phyloP scores from a whole-genome alignment of 306 rosid species.

The Urtica urens region DNA sequence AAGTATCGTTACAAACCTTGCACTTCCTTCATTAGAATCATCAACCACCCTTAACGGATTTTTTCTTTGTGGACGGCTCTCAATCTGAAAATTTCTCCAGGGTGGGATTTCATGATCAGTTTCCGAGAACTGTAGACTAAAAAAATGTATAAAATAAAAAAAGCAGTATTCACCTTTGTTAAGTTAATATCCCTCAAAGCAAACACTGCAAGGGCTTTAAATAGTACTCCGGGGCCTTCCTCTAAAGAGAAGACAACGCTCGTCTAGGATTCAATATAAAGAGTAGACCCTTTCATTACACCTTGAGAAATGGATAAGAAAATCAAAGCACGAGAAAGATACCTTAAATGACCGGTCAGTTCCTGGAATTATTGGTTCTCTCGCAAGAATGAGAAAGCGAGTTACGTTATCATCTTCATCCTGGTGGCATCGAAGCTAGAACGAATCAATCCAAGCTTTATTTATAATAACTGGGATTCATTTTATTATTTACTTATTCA shows the following conservation, averaged over 20 bases:
- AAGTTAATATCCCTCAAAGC: constrained; percentile 62
- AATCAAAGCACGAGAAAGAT: too few species aligned
- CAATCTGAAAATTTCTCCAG: constrained; percentile 53
- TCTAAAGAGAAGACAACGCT: constrained; percentile 74
- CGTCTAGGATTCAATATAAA: constrained; percentile 40
- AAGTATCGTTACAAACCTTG: constrained; percentile 50
- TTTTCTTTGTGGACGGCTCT: constrained; percentile 68
- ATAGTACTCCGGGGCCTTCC: constrained; percentile 81
- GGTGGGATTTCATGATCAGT: constrained; percentile 5
- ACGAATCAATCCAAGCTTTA: constrained; percentile 18
- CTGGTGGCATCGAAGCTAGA: constrained; percentile 28
- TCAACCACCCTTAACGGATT: constrained; percentile 62
- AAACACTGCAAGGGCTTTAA: constrained; percentile 84
- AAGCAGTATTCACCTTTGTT: constrained; percentile 41
- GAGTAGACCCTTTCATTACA: constrained; percentile 7
- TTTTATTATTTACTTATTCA: too few species aligned
- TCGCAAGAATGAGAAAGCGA: constrained; percentile 72
- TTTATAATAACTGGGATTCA: background rate
- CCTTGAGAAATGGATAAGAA: background rate
- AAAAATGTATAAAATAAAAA: background rate
- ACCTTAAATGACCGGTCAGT: constrained; percentile 52
- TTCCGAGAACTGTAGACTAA: constrained; percentile 1
- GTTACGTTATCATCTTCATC: constrained; percentile 61
- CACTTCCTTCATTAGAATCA: constrained; percentile 64
- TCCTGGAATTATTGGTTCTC: constrained; percentile 80